These are phyloP conservation scores for Pyrus pyrifolia DNA, from an alignment of 306 rosid species.

Conservation along the genomic window DNA sequence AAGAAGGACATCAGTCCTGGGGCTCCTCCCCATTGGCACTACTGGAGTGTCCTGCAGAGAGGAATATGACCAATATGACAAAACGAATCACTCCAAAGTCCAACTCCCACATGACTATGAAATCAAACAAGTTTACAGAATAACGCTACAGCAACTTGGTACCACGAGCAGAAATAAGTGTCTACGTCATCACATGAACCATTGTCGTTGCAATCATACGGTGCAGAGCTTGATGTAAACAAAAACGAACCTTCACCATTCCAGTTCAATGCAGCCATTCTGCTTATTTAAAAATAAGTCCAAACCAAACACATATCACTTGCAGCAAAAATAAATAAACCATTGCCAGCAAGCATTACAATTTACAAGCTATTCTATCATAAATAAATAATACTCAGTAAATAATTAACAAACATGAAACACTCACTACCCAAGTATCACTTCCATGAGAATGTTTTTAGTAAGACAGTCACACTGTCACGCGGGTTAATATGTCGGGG, in stretches of 20 bases:
- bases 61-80: conserved; percentile 8
- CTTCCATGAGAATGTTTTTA: too few relatives aligned
- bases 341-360: conserved; percentile 15
- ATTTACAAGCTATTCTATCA: not conserved
- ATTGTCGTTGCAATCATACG: conserved; percentile 74
- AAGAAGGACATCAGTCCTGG: conserved; percentile 77
- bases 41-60: conserved; percentile 63
- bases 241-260: conserved; percentile 80
- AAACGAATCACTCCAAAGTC: not conserved
- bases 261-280: conserved; percentile 71
- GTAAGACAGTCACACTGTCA: not conserved
- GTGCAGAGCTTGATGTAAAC: conserved; percentile 93
- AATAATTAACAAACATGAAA: not conserved
- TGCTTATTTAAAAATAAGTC: conserved; percentile 17
- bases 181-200: conserved; percentile 83
- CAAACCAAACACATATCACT: not conserved
- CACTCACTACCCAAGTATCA: not conserved
- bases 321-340: not conserved
- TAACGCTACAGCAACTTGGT: conserved; percentile 4
- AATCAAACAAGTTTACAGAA: not conserved
- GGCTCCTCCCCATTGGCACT: conserved; percentile 88
- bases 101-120: not conserved
- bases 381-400: not conserved
- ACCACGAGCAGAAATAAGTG: conserved; percentile 2
- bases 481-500: not conserved